Percentiles rank a stretch among this genome's conserved stretches.
Conservation (phyloP, 306 rosid species). For the Quercus rubra region DNA sequence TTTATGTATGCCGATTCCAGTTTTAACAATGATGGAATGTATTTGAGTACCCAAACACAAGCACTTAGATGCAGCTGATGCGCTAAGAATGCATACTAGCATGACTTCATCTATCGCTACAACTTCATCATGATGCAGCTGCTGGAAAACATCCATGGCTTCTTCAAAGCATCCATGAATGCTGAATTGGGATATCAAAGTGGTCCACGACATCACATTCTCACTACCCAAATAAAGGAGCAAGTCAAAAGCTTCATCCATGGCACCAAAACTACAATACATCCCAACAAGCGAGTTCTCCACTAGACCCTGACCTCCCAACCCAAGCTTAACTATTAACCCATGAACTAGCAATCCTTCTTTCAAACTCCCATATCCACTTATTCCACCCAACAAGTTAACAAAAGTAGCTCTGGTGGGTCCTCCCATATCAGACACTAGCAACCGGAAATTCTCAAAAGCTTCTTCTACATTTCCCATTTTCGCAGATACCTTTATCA, state of each 20-base stretch:
- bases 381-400: background rate
- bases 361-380: background rate
- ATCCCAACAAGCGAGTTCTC: slow-evolving; percentile 4
- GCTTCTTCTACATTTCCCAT: background rate
- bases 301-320: background rate
- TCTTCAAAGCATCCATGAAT: background rate
- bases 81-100: background rate
- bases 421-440: background rate
- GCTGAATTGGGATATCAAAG: background rate
- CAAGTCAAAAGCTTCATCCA: background rate
- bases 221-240: background rate
- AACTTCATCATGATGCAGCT: background rate
- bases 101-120: background rate
- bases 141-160: background rate
- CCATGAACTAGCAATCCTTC: slow-evolving; percentile 1
- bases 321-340: background rate
- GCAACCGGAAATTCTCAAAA: background rate
- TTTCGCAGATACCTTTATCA: background rate
- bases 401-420: background rate
- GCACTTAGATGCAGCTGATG: slow-evolving; percentile 1
- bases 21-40: background rate
- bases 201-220: background rate
- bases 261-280: background rate
- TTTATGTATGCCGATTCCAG: background rate
- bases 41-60: background rate